A percentile compares a stretch with the other conserved stretches of the same genome.
Conservation (phyloP, 176 grass and related monocot species). For the Phragmites australis region DNA sequence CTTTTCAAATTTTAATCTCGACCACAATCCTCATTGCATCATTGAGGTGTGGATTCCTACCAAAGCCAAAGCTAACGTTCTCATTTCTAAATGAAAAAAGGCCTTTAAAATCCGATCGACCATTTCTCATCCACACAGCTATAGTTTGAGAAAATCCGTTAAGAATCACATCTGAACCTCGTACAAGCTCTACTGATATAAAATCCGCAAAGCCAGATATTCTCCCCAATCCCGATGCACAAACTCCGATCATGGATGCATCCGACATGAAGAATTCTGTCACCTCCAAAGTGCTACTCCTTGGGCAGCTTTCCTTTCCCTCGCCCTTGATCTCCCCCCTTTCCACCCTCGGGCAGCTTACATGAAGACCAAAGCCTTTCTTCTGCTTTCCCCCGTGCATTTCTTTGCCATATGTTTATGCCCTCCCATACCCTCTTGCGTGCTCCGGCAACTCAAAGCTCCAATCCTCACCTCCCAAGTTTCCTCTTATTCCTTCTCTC, state of each 20-base stretch:
- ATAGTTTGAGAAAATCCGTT: not conserved
- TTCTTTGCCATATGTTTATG: conserved; percentile 43
- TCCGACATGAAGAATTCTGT: conserved; percentile 63
- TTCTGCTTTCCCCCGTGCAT: conserved; percentile 49
- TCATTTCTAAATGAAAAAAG: not conserved
- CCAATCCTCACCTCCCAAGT: conserved; percentile 72
- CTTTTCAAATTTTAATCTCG: not conserved
- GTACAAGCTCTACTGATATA: conserved; percentile 23
- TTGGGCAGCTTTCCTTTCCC: conserved; percentile 29
- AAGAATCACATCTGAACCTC: conserved; percentile 34
- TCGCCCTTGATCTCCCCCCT: conserved; percentile 32
- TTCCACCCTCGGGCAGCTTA: no score
- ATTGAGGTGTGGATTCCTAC: not conserved
- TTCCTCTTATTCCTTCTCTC: conserved; percentile 65
- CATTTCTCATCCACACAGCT: not conserved
- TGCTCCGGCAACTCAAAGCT: conserved; percentile 48
- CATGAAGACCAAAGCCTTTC: conserved; percentile 39
- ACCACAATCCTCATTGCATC: not conserved
- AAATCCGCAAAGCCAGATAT: conserved; percentile 45
- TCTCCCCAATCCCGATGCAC: conserved; percentile 49
- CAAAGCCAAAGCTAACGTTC: conserved; percentile 13
- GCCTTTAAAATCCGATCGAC: not conserved
- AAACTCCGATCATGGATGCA: not conserved
- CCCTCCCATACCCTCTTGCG: conserved; percentile 33
- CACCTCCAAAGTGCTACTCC: conserved; percentile 40